Conservation (phyloP, 148 eudicot genomes). For the Simmondsia chinensis region DNA sequence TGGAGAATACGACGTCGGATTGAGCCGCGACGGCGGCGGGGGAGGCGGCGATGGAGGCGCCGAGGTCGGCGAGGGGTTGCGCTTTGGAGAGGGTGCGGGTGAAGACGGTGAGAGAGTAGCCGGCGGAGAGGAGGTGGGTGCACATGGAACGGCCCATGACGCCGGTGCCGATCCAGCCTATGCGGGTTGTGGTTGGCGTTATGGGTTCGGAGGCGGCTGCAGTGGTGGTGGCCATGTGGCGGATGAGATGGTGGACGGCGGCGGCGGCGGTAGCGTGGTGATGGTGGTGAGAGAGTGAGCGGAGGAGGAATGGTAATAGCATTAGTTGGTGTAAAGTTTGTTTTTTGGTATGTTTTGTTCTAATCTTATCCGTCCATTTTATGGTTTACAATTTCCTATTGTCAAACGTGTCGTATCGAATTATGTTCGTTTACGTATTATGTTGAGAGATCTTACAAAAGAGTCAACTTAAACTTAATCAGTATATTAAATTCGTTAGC, state of each 20-base stretch:
- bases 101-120: conserved; percentile 77
- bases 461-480: too few species aligned
- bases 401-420: too few species aligned
- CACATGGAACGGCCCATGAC: conserved; percentile 98
- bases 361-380: too few species aligned
- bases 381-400: too few species aligned
- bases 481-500: too few species aligned
- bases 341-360: too few species aligned
- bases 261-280: neutral
- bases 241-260: conserved; percentile 10
- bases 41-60: conserved; percentile 55
- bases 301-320: conserved; percentile 8
- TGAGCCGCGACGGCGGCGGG: conserved; percentile 54
- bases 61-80: conserved; percentile 40
- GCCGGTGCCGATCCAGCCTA: conserved; percentile 98
- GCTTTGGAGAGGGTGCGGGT: conserved; percentile 87
- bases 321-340: too few species aligned
- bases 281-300: conserved; percentile 8
- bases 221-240: conserved; percentile 32
- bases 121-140: conserved; percentile 77
- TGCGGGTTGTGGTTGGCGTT: conserved; percentile 49
- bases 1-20: conserved; percentile 94
- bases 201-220: conserved; percentile 21
- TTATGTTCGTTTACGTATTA: too few species aligned
- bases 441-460: too few species aligned